Evolutionary conservation across 2,329 filamentous ascomycete genomes (phyloP), one percentile per base, ranked within the genome.

Genomic region (Xylaria sp.): DNA sequence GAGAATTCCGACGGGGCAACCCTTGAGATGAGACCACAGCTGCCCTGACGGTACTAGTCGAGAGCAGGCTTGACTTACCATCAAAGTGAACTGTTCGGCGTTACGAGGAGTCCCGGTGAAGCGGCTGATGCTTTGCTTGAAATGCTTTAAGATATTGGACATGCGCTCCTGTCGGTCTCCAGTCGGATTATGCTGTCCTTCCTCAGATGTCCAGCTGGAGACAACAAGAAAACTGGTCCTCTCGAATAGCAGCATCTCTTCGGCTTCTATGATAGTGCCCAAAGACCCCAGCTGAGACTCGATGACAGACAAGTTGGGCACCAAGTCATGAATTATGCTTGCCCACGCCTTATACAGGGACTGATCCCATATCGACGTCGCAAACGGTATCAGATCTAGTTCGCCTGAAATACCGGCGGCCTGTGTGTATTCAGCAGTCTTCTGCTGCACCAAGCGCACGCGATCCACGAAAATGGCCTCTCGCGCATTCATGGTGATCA

Each of bases 281-380:
- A 99, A 87, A 46, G 93, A 90, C 44, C 89, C 88, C 10, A 99
- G 87, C 79, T 98, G 93, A 23, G 89, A 88, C 82, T 98, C 95
- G 73, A 99, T 98, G 54, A 93, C 89, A 20, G 90, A 86, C 0
- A 98, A 88, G 76, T 98, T 98, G 3, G 96, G 96, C n/a, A 98
- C 96, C 55, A 99, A 87, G 78, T 95, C 94, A 85, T 99, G 96
- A 70, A 99, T 98, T 76, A 99, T 98, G 79, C 93, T 93, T 0
- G 96, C 96, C 96, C 96, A 99, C 1, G 96, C 96, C 81, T 97
- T 97, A 86, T 98, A 99, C 46, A 99, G 85, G 65, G 92, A 97
- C 84, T 99, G 96, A 78, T 99, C 96, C 96, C 96, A 99, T 78
- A 99, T 99, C 64, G 93, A 97, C 39, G 95, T 98, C 10, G 94